phyloP scores from a whole-genome alignment of 306 rosid genomes.

The Glycine soja region DNA sequence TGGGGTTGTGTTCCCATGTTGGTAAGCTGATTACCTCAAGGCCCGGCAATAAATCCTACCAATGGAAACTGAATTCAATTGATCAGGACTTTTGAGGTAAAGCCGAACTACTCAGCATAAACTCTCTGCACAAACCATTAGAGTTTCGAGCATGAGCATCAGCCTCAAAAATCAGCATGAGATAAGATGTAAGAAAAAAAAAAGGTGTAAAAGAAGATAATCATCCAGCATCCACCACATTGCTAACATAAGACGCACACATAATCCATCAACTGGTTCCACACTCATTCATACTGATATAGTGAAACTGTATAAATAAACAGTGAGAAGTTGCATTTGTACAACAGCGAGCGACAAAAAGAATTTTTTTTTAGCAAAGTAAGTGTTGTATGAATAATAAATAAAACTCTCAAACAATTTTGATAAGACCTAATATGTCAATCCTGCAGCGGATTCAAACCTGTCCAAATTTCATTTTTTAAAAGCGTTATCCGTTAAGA shows the following conservation, averaged over 20 bases:
- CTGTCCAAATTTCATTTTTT: not conserved
- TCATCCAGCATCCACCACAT: not conserved
- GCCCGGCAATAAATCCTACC: not conserved
- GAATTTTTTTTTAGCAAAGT: too few relatives aligned
- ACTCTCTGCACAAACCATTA: conserved; percentile 15
- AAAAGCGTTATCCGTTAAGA: not conserved
- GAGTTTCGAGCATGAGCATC: not conserved
- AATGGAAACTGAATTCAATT: conserved; percentile 23
- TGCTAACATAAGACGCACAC: not conserved
- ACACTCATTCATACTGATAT: not conserved
- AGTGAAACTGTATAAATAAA: not conserved
- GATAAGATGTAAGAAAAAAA: not conserved
- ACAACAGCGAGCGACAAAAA: not conserved
- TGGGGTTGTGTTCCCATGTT: conserved; percentile 81
- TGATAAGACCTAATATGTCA: not conserved
- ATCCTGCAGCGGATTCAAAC: not conserved
- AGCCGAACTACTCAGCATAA: conserved; percentile 21
- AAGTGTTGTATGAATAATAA: not conserved
- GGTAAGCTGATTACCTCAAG: not conserved
- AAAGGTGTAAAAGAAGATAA: not conserved
- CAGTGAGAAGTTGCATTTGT: not conserved
- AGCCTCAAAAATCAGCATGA: not conserved
- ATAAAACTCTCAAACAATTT: not conserved
- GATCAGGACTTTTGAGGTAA: conserved; percentile 12
- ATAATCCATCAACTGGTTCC: conserved; percentile 3